phyloP scores from a whole-genome alignment of 1,139 yeast genomes.

The Nakaseomyces bracarensis region DNA sequence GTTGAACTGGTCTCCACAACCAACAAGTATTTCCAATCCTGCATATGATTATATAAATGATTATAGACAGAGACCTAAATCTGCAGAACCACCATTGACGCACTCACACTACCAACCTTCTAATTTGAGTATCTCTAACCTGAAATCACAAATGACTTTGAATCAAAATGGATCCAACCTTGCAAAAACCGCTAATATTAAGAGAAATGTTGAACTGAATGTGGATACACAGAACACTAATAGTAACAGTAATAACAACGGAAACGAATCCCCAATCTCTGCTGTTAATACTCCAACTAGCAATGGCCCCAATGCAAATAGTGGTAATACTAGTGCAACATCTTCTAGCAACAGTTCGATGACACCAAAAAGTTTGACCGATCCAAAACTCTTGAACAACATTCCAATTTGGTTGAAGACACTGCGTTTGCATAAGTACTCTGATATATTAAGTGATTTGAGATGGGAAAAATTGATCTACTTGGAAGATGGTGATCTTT shows the following conservation, averaged over 20 bases:
- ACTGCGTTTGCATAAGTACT: conserved; percentile 84
- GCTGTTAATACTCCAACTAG: conserved; percentile 8
- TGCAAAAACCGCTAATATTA: conserved; percentile 13
- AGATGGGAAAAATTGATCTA: conserved; percentile 75
- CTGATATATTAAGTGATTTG: conserved; percentile 67
- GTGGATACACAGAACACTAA: conserved; percentile 13
- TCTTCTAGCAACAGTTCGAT: conserved; percentile 40
- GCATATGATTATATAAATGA: conserved; percentile 24
- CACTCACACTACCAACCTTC: conserved; percentile 8
- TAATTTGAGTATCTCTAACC: conserved; percentile 5
- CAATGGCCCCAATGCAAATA: conserved; percentile 1
- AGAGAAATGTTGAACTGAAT: conserved; percentile 11
- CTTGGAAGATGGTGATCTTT: conserved; percentile 60
- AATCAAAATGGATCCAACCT: conserved; percentile 8
- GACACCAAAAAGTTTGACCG: conserved; percentile 55
- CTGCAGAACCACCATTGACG: conserved; percentile 35
- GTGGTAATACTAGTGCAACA: conserved; percentile 10
- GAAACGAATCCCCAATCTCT: conserved; percentile 10
- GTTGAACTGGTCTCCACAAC: conserved; percentile 26
- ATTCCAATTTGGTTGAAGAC: conserved; percentile 91
- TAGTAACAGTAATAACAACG: conserved; percentile 14
- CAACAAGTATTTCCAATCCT: conserved; percentile 20
- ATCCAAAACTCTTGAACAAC: conserved; percentile 57
- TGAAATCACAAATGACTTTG: conserved; percentile 1
- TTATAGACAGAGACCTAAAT: conserved; percentile 33